Conservation (phyloP, 148 eudicot species). For the Linanthus parryae region DNA sequence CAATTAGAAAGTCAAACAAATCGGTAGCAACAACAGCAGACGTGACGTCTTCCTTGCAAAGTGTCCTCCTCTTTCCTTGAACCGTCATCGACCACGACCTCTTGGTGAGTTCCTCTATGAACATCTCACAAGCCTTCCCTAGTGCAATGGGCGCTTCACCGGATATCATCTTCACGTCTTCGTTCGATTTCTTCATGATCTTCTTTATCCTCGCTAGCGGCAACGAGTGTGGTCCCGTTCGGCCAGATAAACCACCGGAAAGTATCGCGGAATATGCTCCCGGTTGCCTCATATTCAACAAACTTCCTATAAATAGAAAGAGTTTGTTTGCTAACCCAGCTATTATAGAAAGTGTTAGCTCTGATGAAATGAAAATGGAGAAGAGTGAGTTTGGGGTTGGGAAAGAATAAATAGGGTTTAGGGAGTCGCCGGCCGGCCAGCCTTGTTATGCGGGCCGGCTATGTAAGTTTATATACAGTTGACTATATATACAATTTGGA, state of each 20-base stretch:
- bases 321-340: no score
- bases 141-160: conserved; percentile 49
- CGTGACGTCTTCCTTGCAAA: conserved; percentile 42
- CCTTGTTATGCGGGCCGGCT: no score
- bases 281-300: conserved; percentile 51
- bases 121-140: conserved; percentile 41
- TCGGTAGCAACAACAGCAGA: conserved; percentile 39
- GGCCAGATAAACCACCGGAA: conserved; percentile 19
- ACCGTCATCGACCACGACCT: conserved; percentile 32
- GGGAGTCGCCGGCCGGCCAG: no score
- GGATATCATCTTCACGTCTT: conserved; percentile 46
- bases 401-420: no score
- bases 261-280: conserved; percentile 40
- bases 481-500: no score
- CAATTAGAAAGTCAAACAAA: conserved; percentile 35
- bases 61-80: conserved; percentile 33
- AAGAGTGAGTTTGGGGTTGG: no score
- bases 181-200: conserved; percentile 47
- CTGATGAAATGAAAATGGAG: no score
- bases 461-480: no score
- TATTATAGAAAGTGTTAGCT: no score
- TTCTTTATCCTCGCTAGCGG: conserved; percentile 51
- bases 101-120: conserved; percentile 36
- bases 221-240: conserved; percentile 34
- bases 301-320: no score